Percentiles rank a stretch among this genome's conserved stretches.
phyloP scores from a whole-genome alignment of 148 eudicot species.

The Spergularia bocconei region DNA sequence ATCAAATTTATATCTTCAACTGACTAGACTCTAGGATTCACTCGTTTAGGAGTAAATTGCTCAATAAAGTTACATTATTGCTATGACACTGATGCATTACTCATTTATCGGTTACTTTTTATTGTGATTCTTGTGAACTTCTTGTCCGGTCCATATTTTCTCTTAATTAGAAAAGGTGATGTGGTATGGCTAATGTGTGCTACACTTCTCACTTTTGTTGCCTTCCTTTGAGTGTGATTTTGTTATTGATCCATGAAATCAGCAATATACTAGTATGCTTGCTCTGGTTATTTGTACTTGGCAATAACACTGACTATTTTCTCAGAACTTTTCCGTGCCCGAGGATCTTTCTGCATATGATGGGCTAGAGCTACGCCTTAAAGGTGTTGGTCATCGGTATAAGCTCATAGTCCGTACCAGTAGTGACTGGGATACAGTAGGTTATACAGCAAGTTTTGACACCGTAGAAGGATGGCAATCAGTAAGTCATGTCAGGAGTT shows the following conservation, averaged over 20 bases:
- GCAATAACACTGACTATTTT: slow-evolving; percentile 10
- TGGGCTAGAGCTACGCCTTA: slow-evolving; percentile 79
- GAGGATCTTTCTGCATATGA: slow-evolving; percentile 94
- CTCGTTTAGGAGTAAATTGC: background rate
- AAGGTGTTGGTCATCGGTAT: slow-evolving; percentile 91
- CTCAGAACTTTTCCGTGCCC: slow-evolving; percentile 76
- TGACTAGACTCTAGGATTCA: background rate
- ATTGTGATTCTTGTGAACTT: background rate
- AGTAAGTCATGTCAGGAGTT: slow-evolving; percentile 42
- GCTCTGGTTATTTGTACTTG: background rate
- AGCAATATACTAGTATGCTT: background rate
- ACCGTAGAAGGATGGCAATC: slow-evolving; percentile 96
- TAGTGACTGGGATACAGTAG: slow-evolving; percentile 94
- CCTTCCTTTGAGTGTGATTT: slow-evolving; percentile 3
- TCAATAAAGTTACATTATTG: too few relatives aligned
- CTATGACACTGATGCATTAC: too few relatives aligned
- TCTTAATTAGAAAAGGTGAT: background rate
- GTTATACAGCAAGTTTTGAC: slow-evolving; percentile 83
- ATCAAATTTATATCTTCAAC: too few relatives aligned
- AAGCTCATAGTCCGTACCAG: slow-evolving; percentile 91
- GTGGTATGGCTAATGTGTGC: background rate
- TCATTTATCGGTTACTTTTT: background rate
- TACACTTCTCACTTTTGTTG: background rate
- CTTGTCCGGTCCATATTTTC: background rate
- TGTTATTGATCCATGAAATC: background rate